A percentile compares a stretch with the other conserved stretches of the same genome.
Evolutionary conservation across 345 rosid genomes (phyloP).

Genomic region (Populus pruinosa): DNA sequence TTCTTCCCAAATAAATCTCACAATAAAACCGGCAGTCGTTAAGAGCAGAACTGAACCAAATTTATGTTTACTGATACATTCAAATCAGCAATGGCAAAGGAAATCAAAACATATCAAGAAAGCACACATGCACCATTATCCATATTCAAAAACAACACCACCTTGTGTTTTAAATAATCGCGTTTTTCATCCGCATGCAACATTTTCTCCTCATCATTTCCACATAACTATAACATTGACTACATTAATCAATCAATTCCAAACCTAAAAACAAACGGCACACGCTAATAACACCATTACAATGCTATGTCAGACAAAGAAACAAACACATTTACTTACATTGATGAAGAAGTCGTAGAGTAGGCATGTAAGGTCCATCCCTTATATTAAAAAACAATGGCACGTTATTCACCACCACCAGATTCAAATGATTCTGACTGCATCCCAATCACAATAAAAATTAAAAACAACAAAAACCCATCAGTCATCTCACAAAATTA

Average conservation of each 20-base stretch:
- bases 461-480: neutral
- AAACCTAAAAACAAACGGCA: neutral
- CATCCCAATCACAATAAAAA: constrained; percentile 6
- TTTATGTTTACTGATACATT: neutral
- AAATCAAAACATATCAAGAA: neutral
- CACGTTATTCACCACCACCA: constrained; percentile 86
- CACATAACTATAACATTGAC: neutral
- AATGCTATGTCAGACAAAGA: neutral
- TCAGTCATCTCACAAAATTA: neutral
- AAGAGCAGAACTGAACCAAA: neutral
- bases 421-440: constrained; percentile 94
- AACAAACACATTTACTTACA: constrained; percentile 40
- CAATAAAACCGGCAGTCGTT: neutral
- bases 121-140: neutral
- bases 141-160: neutral
- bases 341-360: constrained; percentile 90
- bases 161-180: neutral
- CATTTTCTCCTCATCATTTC: neutral
- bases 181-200: neutral
- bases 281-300: neutral
- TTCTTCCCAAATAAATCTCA: neutral
- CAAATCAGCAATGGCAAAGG: neutral
- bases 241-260: neutral
- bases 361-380: constrained; percentile 99
- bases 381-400: constrained; percentile 94